Evolutionary conservation across 2,329 filamentous ascomycete genomes (phyloP).

Genomic region (Chaetomiaceae sp.): DNA sequence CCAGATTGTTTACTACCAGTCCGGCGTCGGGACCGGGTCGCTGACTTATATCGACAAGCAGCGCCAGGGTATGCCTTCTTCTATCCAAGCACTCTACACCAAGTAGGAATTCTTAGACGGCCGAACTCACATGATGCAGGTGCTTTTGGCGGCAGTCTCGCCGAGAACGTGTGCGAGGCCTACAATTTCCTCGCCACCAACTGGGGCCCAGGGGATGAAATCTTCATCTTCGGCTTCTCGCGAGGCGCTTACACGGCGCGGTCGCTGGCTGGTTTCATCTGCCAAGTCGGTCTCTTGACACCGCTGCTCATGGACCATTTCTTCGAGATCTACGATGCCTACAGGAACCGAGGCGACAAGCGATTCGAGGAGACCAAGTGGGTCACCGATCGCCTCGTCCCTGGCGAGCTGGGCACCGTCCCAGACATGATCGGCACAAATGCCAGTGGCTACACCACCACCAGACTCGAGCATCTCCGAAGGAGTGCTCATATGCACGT

Average conservation of each 20-base stretch:
- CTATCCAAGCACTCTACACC: too few relatives aligned
- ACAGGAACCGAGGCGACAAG: not conserved
- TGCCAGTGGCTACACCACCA: too few relatives aligned
- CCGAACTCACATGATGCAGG: not conserved
- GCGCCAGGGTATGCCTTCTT: too few relatives aligned
- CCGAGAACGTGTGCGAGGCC: not conserved
- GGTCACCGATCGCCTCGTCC: too few relatives aligned
- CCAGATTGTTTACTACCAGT: not conserved
- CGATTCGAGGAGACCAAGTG: not conserved
- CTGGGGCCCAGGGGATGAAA: not conserved
- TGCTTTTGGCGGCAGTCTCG: not conserved
- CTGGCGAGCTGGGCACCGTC: too few relatives aligned
- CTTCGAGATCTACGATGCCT: not conserved
- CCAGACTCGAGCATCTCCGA: too few relatives aligned
- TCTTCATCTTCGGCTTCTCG: not conserved
- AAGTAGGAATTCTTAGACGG: too few relatives aligned
- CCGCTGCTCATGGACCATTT: not conserved
- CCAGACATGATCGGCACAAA: too few relatives aligned
- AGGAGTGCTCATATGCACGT: not conserved
- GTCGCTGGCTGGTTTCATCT: not conserved
- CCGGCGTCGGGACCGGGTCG: not conserved
- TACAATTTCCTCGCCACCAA: not conserved
- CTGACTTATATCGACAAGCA: too few relatives aligned
- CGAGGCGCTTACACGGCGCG: not conserved
- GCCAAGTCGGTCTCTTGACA: not conserved